These are phyloP conservation scores for Warburgia ugandensis DNA, from an alignment of 164 flowering plant species.

Conservation along the genomic window DNA sequence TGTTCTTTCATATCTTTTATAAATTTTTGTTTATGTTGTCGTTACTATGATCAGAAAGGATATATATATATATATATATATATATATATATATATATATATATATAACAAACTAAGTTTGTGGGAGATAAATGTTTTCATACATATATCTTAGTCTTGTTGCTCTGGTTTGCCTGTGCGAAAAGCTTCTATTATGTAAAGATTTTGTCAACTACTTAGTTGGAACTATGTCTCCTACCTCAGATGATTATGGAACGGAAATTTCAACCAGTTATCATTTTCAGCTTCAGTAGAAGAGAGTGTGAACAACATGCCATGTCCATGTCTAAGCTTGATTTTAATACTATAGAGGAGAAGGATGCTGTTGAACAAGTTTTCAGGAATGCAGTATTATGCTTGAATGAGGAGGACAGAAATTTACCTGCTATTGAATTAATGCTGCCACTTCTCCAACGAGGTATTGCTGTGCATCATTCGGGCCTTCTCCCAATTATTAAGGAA, in stretches of 20 bases:
- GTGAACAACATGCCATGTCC: constrained; percentile 97
- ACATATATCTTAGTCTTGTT: no score
- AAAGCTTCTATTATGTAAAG: no score
- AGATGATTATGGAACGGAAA: constrained; percentile 98
- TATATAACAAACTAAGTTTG: no score
- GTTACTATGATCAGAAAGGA: no score
- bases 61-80: no score
- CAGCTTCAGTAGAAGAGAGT: constrained; percentile 97
- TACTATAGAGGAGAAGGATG: constrained; percentile 75
- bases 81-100: no score
- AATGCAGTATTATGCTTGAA: constrained; percentile 80
- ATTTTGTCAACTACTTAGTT: constrained; percentile 3
- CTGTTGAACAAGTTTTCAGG: constrained; percentile 69
- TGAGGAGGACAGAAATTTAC: constrained; percentile 88
- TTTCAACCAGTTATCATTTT: constrained; percentile 96
- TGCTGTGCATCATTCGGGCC: constrained; percentile 99
- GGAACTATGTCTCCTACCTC: constrained; percentile 18
- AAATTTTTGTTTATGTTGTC: no score
- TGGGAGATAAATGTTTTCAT: no score
- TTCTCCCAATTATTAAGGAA: constrained; percentile 96
- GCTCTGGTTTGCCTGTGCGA: no score
- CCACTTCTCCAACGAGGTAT: constrained; percentile 94
- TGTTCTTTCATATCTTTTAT: no score
- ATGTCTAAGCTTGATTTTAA: constrained; percentile 97
- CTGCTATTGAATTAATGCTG: constrained; percentile 92